Base-by-base conservation (phyloP, 768 basidiomycete genomes). In the Mycena kentingensis region DNA sequence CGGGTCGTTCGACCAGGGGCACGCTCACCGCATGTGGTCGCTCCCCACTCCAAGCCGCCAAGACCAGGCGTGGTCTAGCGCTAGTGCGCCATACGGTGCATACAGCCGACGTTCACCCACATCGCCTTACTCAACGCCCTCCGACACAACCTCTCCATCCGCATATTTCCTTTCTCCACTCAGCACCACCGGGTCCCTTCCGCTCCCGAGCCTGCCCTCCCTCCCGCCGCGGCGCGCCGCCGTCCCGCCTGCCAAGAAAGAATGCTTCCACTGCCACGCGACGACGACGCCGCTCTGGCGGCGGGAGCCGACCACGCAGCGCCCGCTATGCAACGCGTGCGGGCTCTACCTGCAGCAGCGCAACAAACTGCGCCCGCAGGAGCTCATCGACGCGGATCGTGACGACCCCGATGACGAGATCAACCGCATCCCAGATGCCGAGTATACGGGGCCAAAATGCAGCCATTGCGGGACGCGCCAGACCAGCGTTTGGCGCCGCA, bases 271-370 rank as follows among this genome's bases (percentile, higher is more conserved):
- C 22, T 54, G 52, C 18, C 37, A 48, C 12, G 46, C 32, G 22
- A 53, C 52, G 29, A 27, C 52, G 4, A 53, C 52, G 6, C 52
- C 52, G 2, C 45, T 53, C 0, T 54, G 52, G 52, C 52, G 52
- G 4, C 46, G 52, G 19, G 29, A 54, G n/a, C 52, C 52, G 3
- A 12, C 39, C 10, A 54, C 52, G 16, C 52, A 42, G 15, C 15
- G 26, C 5, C 13, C 47, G 0, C 24, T 54, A 0, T 54, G 52
- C 38, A 54, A 54, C 15, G 52, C 52, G 15, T 54, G 52, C 22
- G 52, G 52, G 4, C 31, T 54, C 12, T 54, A 54, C n/a, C 32
- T 54, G 4, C 46, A 42, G 16, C 47, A 47, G 46, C 52, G 52
- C 12, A 34, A 43, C 38, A 19, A 24, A 5, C 29, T 24, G 0